Evolutionary conservation across 2,329 filamentous ascomycete genomes (phyloP).

Genomic region (Beauveria caledonica): DNA sequence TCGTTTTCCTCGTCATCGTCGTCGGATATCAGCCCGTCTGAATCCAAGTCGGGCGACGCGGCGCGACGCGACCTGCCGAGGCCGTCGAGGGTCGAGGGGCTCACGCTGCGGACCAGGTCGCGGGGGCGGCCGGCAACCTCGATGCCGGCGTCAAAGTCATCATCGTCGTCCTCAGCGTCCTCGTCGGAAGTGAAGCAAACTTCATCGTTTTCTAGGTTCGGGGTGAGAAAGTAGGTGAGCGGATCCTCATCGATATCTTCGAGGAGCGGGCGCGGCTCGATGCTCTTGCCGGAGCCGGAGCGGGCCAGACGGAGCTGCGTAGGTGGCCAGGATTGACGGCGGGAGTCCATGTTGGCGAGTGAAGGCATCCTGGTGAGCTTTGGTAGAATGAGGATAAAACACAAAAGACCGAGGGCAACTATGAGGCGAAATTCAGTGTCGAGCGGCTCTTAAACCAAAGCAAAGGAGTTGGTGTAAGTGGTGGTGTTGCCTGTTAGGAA

Average conservation of each 20-base stretch:
- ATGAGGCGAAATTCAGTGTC: no score
- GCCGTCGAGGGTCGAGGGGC: slow-evolving; percentile 46
- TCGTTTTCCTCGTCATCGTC: slow-evolving; percentile 42
- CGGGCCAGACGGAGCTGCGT: slow-evolving; percentile 40
- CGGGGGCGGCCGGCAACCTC: slow-evolving; percentile 39
- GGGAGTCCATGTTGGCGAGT: slow-evolving; percentile 24
- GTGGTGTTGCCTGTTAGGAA: not conserved
- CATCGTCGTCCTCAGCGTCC: slow-evolving; percentile 32
- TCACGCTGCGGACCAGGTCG: slow-evolving; percentile 44
- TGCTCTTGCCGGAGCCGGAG: slow-evolving; percentile 27
- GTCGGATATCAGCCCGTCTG: slow-evolving; percentile 37
- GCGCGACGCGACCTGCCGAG: slow-evolving; percentile 31
- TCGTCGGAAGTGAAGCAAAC: slow-evolving; percentile 19
- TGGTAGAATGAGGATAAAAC: not conserved
- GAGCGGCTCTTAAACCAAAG: no score
- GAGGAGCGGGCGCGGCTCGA: slow-evolving; percentile 34
- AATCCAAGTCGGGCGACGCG: slow-evolving; percentile 29
- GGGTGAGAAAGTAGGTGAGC: slow-evolving; percentile 48
- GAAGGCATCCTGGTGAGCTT: slow-evolving; percentile 26
- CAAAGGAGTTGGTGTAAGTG: not conserved
- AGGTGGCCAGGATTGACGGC: slow-evolving; percentile 43
- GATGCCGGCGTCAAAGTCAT: slow-evolving; percentile 51
- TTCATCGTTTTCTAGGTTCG: slow-evolving; percentile 20
- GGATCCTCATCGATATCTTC: slow-evolving; percentile 46
- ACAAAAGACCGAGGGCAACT: not conserved